Evolutionary conservation across 2,329 filamentous ascomycete species (phyloP), one percentile per base, ranked within the genome.

Genomic region (Periconia sp.): DNA sequence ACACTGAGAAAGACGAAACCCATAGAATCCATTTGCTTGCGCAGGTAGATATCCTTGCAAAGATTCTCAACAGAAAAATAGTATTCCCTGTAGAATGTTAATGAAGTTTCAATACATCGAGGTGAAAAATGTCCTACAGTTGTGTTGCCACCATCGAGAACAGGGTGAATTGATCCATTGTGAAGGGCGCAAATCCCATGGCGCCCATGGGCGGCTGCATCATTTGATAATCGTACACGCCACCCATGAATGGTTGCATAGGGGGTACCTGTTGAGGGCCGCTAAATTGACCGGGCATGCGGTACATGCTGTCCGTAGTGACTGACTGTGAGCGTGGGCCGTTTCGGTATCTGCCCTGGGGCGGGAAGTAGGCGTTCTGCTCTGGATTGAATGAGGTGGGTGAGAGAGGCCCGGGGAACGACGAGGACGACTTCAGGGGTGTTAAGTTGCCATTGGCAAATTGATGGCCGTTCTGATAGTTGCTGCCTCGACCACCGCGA

Each of bases 61-160:
- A 97, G 79, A 66, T 99, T 99, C 63, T 96, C 89, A 19, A 96
- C 82, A 0, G 92, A 97, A 73, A 99, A 96, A 72, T 99, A 99
- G 75, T 96, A 99, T 62, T 96, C 90, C 25, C 91, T 81, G 63
- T 80, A 75, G 52, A 66, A 12, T 29, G 50, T 75, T 64, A 73
- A 66, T 24, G 24, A 43, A 11, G 6, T 8, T 25, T 11, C 8
- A 5, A 12, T 21, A n/a, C 15, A 7, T 17, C 9, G 11, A 12
- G 10, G 22, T 21, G 13, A 24, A 37, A 38, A 8, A 47, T n/a
- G n/a, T n/a, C 77, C 66, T 75, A 81, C 75, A 82, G 65, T 62
- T 86, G 84, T 57, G 77, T 80, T 50, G 76, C 79, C 61, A 83
- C 81, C 80, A 81, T 81, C 64, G 69, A 69, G 50, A 82, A 71